A percentile compares a stretch with the other conserved stretches of the same genome.
These are phyloP conservation scores for Eutrema yunnanense DNA, from an alignment of 345 rosid species.

Conservation along the genomic window DNA sequence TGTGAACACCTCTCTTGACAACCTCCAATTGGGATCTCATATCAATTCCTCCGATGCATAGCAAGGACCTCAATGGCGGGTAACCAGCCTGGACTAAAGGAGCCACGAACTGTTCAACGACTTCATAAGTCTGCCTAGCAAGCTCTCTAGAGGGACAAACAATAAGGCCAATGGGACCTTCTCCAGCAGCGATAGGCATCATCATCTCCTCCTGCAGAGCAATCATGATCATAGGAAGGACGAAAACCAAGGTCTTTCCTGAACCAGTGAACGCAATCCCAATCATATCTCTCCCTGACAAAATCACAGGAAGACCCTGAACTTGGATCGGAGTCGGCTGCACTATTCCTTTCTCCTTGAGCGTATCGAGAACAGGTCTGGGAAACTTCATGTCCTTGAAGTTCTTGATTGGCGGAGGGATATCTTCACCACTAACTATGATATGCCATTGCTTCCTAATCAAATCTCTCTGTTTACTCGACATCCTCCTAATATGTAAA, in stretches of 20 bases:
- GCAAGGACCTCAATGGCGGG: constrained; percentile 67
- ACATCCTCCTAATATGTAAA: constrained; percentile 55
- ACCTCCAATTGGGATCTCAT: constrained; percentile 87
- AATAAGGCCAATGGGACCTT: constrained; percentile 80
- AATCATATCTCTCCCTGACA: constrained; percentile 83
- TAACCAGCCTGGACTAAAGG: constrained; percentile 59
- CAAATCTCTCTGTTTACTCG: constrained; percentile 49
- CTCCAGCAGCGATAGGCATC: constrained; percentile 85
- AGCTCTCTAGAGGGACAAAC: constrained; percentile 91
- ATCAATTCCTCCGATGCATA: constrained; percentile 90
- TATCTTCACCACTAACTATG: constrained; percentile 80
- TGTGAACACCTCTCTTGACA: constrained; percentile 82
- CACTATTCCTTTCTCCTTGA: constrained; percentile 80
- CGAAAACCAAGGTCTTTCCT: constrained; percentile 83
- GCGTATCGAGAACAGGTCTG: constrained; percentile 51
- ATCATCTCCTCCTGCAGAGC: constrained; percentile 84
- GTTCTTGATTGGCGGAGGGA: constrained; percentile 76
- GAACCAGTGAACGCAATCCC: constrained; percentile 96
- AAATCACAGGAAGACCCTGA: constrained; percentile 86
- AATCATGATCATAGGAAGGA: constrained; percentile 83
- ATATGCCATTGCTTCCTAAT: constrained; percentile 92
- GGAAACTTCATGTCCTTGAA: constrained; percentile 89
- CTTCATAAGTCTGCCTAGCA: constrained; percentile 86
- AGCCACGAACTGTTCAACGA: constrained; percentile 67
- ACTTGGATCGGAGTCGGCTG: constrained; percentile 96